Percentiles rank a stretch among this genome's conserved stretches.
Evolutionary conservation across 257 asterid species (phyloP).

Genomic region (Gentiana straminea): DNA sequence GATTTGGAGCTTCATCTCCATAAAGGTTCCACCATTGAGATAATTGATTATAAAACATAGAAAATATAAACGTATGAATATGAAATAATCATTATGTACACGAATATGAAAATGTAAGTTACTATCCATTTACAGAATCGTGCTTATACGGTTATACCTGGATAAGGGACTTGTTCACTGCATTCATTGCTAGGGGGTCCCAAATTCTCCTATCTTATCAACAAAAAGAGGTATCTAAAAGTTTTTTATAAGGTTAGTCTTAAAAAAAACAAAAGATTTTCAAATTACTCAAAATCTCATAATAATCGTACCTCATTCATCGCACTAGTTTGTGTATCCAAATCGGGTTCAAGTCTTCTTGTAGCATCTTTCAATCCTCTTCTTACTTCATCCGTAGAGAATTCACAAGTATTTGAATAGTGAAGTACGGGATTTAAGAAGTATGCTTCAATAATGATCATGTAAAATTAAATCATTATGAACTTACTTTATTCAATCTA

Average conservation of each 20-base stretch:
- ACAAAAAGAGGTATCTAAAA: neutral
- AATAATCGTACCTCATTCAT: neutral
- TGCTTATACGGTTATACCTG: neutral
- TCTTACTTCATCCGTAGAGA: neutral
- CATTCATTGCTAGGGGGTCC: neutral
- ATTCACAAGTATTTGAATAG: neutral
- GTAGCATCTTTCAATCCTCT: neutral
- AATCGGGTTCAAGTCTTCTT: neutral
- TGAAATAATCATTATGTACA: neutral
- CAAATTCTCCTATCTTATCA: neutral
- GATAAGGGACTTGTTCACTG: neutral
- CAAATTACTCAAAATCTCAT: neutral
- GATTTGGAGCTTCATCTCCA: neutral
- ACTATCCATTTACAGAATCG: neutral
- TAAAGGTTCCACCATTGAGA: neutral
- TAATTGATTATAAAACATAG: neutral
- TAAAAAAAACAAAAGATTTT: neutral
- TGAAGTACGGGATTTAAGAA: neutral
- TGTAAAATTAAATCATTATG: no score
- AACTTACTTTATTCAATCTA: neutral
- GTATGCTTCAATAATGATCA: neutral
- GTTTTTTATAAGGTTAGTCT: no score
- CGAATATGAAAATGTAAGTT: neutral
- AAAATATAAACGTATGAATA: neutral
- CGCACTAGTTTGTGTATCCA: neutral